Evolutionary conservation across 2,329 filamentous ascomycete species (phyloP), one percentile per base, ranked within the genome.

Genomic region (Pyricularia sp.): DNA sequence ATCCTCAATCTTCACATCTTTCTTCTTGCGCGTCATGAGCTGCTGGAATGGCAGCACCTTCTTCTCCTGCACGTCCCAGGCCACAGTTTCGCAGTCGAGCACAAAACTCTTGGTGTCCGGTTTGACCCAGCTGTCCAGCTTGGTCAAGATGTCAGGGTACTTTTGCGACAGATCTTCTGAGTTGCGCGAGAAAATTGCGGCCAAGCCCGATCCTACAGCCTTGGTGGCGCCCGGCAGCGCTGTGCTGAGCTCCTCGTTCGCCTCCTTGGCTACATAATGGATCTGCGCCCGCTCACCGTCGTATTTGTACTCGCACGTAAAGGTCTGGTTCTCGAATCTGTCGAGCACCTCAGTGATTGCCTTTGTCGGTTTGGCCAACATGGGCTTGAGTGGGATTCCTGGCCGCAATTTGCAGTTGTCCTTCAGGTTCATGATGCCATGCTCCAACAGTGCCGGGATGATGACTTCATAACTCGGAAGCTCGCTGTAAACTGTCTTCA

Each of bases 271-370:
- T 35, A 97, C 91, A 70, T 96, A 99, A 74, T 99, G 94, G 63
- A 99, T 97, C 74, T 99, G 94, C n/a, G 94, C 94, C 73, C 94
- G 84, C 76, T 99, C 94, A 62, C 94, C 94, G 71, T 99, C 94
- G 72, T 99, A 99, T 76, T 99, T 99, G 82, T 96, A 99, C 75
- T 99, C 94, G 77, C 94, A 99, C 1, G 94, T 97, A 72, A 99
- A 99, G 30, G 88, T 89, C 73, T 96, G 94, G 68, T 90, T 87
- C 73, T 97, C 94, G 69, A 99, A 99, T 5, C 94, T 90, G 75
- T 99, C 93, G 12, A 99, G 82, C 0, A 99, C 94, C 77, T 99
- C 94, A 0, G 93, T 96, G 71, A 99, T 97, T 5, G 94, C 93
- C 75, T 99, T 99, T 10, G 94, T 99, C 3, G 94, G 94, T 72